These are phyloP conservation scores for Pichia sp. DNA, from an alignment of 1,139 yeast genomes.

Conservation along the genomic window DNA sequence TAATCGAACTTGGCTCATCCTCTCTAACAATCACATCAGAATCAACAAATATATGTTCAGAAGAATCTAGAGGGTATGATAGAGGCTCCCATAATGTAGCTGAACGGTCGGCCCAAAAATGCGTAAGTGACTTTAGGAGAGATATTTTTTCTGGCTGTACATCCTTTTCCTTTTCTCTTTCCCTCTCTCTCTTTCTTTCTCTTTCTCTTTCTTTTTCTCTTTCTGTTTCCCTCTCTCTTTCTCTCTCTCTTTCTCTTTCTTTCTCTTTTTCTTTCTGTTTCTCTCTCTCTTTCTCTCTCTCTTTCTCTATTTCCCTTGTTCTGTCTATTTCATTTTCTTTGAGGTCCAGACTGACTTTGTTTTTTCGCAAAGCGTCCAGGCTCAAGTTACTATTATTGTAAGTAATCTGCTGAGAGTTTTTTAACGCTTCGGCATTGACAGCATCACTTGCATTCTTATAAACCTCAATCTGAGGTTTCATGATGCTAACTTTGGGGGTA, in stretches of 20 bases:
- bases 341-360: neutral
- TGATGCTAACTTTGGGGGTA: constrained; percentile 73
- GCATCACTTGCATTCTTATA: constrained; percentile 89
- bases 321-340: constrained; percentile 2
- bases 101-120: constrained; percentile 97
- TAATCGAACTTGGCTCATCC: constrained; percentile 93
- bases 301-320: constrained; percentile 3
- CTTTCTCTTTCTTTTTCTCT: constrained; percentile 5
- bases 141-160: constrained; percentile 58
- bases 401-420: neutral
- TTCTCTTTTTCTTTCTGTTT: neutral
- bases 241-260: neutral
- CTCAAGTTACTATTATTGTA: neutral
- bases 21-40: constrained; percentile 92
- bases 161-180: constrained; percentile 7
- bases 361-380: neutral
- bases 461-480: constrained; percentile 87
- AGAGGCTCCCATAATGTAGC: constrained; percentile 95
- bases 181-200: constrained; percentile 5
- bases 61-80: constrained; percentile 70
- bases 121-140: constrained; percentile 75
- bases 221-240: neutral
- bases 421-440: constrained; percentile 36
- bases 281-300: neutral
- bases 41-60: constrained; percentile 91